Evolutionary conservation across 2,329 filamentous ascomycete species (phyloP).

Genomic region (Colletotrichum sublineola): DNA sequence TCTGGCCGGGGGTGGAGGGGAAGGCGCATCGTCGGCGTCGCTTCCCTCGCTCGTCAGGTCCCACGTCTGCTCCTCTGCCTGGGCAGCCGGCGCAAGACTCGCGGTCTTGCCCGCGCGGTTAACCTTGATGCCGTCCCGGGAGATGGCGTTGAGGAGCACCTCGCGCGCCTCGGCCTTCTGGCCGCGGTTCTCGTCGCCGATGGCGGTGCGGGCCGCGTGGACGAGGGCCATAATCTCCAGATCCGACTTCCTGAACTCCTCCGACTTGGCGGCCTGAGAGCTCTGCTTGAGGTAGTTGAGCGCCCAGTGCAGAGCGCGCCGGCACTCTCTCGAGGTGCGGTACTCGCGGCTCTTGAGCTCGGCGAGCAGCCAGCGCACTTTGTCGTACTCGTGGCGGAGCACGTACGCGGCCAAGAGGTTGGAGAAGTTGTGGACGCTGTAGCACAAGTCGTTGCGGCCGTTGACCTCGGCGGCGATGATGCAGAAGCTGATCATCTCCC

Average conservation of each 20-base stretch:
- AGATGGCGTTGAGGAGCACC: slow-evolving; percentile 16
- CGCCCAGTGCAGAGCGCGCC: slow-evolving; percentile 34
- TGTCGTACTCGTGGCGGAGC: slow-evolving; percentile 48
- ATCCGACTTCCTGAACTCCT: slow-evolving; percentile 32
- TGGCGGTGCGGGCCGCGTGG: slow-evolving; percentile 10
- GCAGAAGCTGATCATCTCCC: slow-evolving; percentile 51
- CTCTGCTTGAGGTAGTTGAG: slow-evolving; percentile 33
- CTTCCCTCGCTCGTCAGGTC: slow-evolving; percentile 1
- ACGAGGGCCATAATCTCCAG: slow-evolving; percentile 29
- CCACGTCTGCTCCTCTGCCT: slow-evolving; percentile 2
- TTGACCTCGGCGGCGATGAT: slow-evolving; percentile 54
- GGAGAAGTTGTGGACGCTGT: slow-evolving; percentile 55
- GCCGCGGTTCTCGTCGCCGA: slow-evolving; percentile 21
- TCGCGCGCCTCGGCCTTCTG: slow-evolving; percentile 20
- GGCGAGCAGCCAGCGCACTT: slow-evolving; percentile 49
- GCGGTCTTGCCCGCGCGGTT: slow-evolving; percentile 2
- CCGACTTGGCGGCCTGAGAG: slow-evolving; percentile 33
- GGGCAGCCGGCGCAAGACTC: neutral
- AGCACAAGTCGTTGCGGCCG: slow-evolving; percentile 53
- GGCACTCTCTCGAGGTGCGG: slow-evolving; percentile 25
- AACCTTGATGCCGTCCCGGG: neutral
- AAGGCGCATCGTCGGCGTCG: neutral
- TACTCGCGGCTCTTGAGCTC: slow-evolving; percentile 35
- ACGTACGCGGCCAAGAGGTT: slow-evolving; percentile 54
- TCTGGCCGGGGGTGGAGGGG: neutral